Base-by-base conservation (phyloP, 2,329 filamentous ascomycete species). In the Aspergillus clavatus region DNA sequence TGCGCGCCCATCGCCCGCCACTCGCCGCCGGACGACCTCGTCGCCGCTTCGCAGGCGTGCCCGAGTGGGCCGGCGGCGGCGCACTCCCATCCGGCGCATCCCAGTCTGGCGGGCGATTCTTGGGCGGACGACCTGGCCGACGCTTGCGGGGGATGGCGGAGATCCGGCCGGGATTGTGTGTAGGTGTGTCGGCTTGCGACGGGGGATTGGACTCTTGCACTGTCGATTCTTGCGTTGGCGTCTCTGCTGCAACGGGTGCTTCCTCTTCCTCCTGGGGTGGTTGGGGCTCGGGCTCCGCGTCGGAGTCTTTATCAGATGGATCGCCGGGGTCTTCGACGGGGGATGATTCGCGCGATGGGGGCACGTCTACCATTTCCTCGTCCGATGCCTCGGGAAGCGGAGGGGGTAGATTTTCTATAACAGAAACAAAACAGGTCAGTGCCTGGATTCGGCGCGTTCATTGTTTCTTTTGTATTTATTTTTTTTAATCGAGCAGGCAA, bases 51-150 rank as follows among this genome's bases (percentile, higher is more conserved):
- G 65, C 61, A 3, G 82, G 84, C 3, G 82, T 73, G 36, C 63
- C 66, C 16, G 66, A 63, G 48, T 71, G 70, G 39, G 70, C 68
- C 11, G 64, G 64, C n/a, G 58, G 66, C 19, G 72, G 69, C 27
- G 69, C 66, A 31, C 74, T 74, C 35, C 77, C 75, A 36, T 79
- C 77, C 16, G 74, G 63, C 23, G 61, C 70, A 61, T 90, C 84
- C 82, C 86, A 91, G 63, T 89, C 87, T 3, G 87, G 81, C 0
- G 86, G 87, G 40, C 82, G 79, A 63, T 89, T 90, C 76, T 93
- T 94, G 0, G 89, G 87, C 2, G 89, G 89, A 10, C 89, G 81
- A 16, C 89, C 89, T n/a, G 90, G 77, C 42, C 89, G 83, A 55
- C 78, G 76, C 67, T 87, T 87, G 60, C 85, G 81, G 43, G 76